Base-by-base conservation (phyloP, 345 rosid genomes). In the Gossypium raimondii region DNA sequence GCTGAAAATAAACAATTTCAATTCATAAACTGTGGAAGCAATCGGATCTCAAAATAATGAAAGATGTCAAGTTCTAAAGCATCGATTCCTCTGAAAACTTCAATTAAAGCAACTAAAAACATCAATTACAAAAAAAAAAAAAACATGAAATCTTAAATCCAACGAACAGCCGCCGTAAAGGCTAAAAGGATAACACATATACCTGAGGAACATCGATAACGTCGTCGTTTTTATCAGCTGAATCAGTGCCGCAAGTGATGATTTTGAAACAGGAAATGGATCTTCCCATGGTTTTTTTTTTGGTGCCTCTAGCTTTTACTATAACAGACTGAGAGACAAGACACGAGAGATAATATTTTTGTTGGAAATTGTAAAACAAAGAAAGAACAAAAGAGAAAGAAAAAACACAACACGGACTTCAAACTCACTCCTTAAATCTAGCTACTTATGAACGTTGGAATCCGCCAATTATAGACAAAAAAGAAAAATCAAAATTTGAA, bases 261-360 rank as follows among this genome's bases (percentile, higher is more conserved):
- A 90, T 78, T 67, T 87, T 90, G 80, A 90, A 80, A 81, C 94
- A 90, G 20, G 90, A 83, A 62, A 80, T 45, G 67, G 94, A 82
- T 77, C 80, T 76, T 80, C 83, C 77, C 80, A 77, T 74, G 11
- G 18, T 12, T n/a, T 43, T 20, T 66, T 60, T 67, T 0, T 67
- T 60, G 47, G 22, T 76, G 51, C 6, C 27, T 16, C 8, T 43
- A 12, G 48, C 51, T 60, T 9, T 55, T n/a, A 27, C 64, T 38
- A 20, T 12, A 2, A 16, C 13, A 16, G 10, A 3, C 69, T n/a
- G 34, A 41, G 18, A 71, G 79, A 81, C 81, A 67, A 65, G 73
- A 69, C 77, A 50, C 62, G 65, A 60, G 72, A 68, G 50, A 52
- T 56, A n/a, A 34, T 34, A 34, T 34, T 34, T 75, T 43, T 41